These are phyloP conservation scores for Fomes fomentarius DNA, from an alignment of 1,284 basidiomycete genomes.

Conservation along the genomic window DNA sequence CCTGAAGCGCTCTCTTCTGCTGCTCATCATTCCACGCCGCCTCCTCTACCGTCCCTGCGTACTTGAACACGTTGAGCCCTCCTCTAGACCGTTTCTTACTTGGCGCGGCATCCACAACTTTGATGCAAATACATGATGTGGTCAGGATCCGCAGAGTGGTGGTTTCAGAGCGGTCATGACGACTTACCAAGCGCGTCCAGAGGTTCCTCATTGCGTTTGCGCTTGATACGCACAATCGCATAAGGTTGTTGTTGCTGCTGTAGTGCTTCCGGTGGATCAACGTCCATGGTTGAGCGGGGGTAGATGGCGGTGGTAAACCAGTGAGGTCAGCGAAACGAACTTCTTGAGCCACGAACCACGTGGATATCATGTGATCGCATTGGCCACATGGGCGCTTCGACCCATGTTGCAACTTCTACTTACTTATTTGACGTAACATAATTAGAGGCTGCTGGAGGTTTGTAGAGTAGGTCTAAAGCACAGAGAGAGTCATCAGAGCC, in stretches of 20 bases:
- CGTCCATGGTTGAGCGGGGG: slow-evolving; percentile 12
- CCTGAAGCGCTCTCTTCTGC: slow-evolving; percentile 60
- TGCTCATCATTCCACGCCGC: slow-evolving; percentile 65
- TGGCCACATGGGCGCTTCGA: too few species aligned
- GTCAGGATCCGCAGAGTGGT: background rate
- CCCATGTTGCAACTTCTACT: too few species aligned
- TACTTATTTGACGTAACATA: too few species aligned
- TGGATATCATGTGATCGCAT: too few species aligned
- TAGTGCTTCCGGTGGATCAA: slow-evolving; percentile 14
- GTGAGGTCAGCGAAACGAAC: too few species aligned
- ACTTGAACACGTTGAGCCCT: slow-evolving; percentile 70
- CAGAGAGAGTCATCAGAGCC: too few species aligned
- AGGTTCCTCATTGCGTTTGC: slow-evolving; percentile 78
- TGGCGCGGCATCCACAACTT: slow-evolving; percentile 66
- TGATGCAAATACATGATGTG: too few species aligned
- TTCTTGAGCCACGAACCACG: too few species aligned
- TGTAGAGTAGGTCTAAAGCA: too few species aligned
- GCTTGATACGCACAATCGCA: slow-evolving; percentile 77
- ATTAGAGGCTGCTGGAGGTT: too few species aligned
- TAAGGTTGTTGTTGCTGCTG: slow-evolving; percentile 46
- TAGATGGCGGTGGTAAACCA: too few species aligned
- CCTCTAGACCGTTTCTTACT: slow-evolving; percentile 64
- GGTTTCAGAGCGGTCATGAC: slow-evolving; percentile 4
- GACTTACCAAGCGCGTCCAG: slow-evolving; percentile 71
- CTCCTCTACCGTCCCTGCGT: slow-evolving; percentile 75